A percentile compares a stretch with the other conserved stretches of the same genome.
Conservation (phyloP, 805 yeast genomes). For the Sugiyamaella lignohabitans region DNA sequence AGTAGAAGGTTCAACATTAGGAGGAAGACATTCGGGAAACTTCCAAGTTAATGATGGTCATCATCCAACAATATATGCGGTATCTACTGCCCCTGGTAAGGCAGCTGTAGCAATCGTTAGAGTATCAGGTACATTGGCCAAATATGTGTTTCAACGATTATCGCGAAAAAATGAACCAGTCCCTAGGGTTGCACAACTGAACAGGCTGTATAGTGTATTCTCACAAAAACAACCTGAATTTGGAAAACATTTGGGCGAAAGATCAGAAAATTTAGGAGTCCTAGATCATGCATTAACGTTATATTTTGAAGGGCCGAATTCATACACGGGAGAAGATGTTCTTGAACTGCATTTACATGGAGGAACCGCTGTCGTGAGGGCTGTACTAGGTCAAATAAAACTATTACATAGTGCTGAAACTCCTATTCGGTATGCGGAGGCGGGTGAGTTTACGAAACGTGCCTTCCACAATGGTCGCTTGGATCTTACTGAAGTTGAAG, state of each 20-base stretch:
- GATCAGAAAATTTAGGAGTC: slow-evolving; percentile 29
- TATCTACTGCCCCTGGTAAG: slow-evolving; percentile 74
- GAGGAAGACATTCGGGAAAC: no score
- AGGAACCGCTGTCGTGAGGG: slow-evolving; percentile 73
- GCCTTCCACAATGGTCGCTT: slow-evolving; percentile 80
- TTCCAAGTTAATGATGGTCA: no score
- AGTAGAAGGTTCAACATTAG: no score
- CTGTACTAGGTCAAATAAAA: slow-evolving; percentile 60
- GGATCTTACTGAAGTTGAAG: slow-evolving; percentile 87
- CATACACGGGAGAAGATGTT: slow-evolving; percentile 90
- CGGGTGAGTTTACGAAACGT: slow-evolving; percentile 85
- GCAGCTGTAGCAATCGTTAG: slow-evolving; percentile 86
- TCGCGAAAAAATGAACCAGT: slow-evolving; percentile 39
- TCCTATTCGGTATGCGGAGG: slow-evolving; percentile 73
- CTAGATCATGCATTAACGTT: slow-evolving; percentile 74
- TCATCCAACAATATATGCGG: slow-evolving; percentile 70
- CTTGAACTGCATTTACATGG: slow-evolving; percentile 93
- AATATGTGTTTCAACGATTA: slow-evolving; percentile 33
- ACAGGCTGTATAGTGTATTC: slow-evolving; percentile 49
- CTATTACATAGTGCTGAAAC: slow-evolving; percentile 26
- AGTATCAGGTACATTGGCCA: slow-evolving; percentile 65
- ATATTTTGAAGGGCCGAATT: slow-evolving; percentile 62
- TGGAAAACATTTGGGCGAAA: no score
- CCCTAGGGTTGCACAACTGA: slow-evolving; percentile 46
- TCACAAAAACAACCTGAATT: slow-evolving; percentile 29